Evolutionary conservation across 305 asterid species (phyloP), one percentile per base, ranked within the genome.

Genomic region (Solanum hybrid): DNA sequence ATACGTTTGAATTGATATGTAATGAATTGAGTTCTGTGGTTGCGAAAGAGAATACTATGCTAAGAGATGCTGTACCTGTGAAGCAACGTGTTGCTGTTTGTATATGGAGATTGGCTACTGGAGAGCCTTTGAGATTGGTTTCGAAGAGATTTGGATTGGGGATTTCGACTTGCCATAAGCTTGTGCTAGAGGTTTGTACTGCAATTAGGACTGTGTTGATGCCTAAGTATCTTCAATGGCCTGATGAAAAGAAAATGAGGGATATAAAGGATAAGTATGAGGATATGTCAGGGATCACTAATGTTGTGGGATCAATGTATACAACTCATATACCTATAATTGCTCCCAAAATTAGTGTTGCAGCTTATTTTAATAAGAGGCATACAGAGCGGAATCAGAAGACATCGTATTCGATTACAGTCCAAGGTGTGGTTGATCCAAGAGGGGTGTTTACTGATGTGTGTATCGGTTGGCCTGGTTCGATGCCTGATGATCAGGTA

Each of bases 21-120:
- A 95, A 91, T 46, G 99, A 96, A 87, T 91, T 97, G 38, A 93
- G 89, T 85, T 91, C 99, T 1, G 96, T 85, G 31, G 97, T 97
- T 1, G 98, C 99, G 2, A 97, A 96, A 90, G 99, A 97, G 84
- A 96, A 97, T 76, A 97, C 98, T 2, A 95, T 95, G 98, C 87
- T 96, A 36, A 89, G 99, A 29, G 99, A 96, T 87, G 99, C 99
- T 5, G 98, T 97, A 8, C 99, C 99, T 0, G 99, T 97, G 5
- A 90, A 94, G 90, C 98, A 96, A 32, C 94, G 99, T 9, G 98
- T 96, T 0, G 99, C 99, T 0, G 99, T 97, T 36, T 97, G 99
- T 79, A 94, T 97, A 85, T 97, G 99, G 99, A 93, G 99, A 76
- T 91, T 97, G 69, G 99, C 99, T 85, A 97, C 99, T 0, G 99